Evolutionary conservation across 345 rosid species (phyloP), one percentile per base, ranked within the genome.

Genomic region (Acer yangbiense): DNA sequence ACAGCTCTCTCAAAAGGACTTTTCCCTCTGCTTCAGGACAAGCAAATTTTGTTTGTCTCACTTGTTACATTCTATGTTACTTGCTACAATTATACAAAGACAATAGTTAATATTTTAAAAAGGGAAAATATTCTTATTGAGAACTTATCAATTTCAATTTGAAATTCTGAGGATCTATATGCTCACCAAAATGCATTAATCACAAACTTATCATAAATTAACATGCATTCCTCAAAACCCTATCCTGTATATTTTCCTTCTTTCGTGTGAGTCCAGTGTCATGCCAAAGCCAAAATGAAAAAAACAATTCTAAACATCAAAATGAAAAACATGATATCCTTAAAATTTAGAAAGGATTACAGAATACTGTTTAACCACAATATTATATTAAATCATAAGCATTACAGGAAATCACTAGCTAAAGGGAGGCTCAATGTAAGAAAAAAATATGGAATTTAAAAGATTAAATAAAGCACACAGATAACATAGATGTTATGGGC

Each of bases 401-500:
- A 44, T 20, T 27, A 60, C 35, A 25, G 21, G 11, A 54, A 39
- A 64, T 29, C 20, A 67, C 63, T 0, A 69, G 50, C 66, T 67
- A n/a, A 63, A 72, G 6, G n/a, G 48, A 18, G 58, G 44, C 44
- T 32, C 4, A 74, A 20, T 52, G 55, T 14, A 2, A 54, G 54
- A 25, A 21, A 43, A 18, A 20, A 57, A 61, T 21, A 11, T 17
- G 13, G 44, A 9, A 77, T 64, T 25, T 17, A 69, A 6, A 71
- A 71, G 25, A 23, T 35, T 0, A 75, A 25, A 64, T 69, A 32
- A 55, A 25, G 16, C 8, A 43, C 14, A 62, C 2, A 25, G 25
- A 70, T 32, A 35, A 74, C 1, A 50, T 12, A 69, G 65, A 67
- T 68, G 27, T 61, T 65, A 23, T 50, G 25, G 65, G 35, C 62